Evolutionary conservation across 257 asterid species (phyloP), one percentile per base, ranked within the genome.

Genomic region (Prunella vulgaris): DNA sequence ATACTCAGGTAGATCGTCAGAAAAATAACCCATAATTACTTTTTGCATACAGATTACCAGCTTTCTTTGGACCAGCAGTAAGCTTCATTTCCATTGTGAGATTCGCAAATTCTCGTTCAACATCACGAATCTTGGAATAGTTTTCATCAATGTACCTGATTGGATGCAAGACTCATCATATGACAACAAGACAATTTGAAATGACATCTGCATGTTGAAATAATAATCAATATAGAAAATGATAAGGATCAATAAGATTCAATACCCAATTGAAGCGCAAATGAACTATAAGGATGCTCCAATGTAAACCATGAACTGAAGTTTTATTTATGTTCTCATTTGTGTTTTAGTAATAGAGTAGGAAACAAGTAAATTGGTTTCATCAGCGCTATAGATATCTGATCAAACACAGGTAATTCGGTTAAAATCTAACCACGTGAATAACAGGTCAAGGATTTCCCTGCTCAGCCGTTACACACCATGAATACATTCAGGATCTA

Each of bases 41-140:
- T 70, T 68, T 18, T 52, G 5, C 30, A 73, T 56, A 73, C 3
- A 25, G 58, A 24, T 24, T 72, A 78, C 85, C 85, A 67, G 97
- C 97, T 84, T 91, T 94, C 84, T 91, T 91, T 60, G 99, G 97
- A 54, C 96, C 99, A 57, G 97, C 84, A 30, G 97, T 88, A 64
- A 94, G 97, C 86, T 91, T 94, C 96, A 91, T 85, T 85, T 89
- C 97, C 96, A 94, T 88, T 10, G 81, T 63, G 73, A 91, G 95
- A 74, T 85, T 87, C 14, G 84, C 74, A 65, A 90, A 74, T 86
- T 93, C 99, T 32, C 96, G 84, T 72, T 93, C 99, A 71, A 93
- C 97, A 86, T 93, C 97, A 63, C 96, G 97, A 80, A 93, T 93
- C 88, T 87, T 90, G 67, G 96, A 73, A 77, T 91, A 90, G 73